A percentile compares a stretch with the other conserved stretches of the same genome.
These are phyloP conservation scores for Sideroxylon spinosum DNA, from an alignment of 179 eudicot species.

Conservation along the genomic window DNA sequence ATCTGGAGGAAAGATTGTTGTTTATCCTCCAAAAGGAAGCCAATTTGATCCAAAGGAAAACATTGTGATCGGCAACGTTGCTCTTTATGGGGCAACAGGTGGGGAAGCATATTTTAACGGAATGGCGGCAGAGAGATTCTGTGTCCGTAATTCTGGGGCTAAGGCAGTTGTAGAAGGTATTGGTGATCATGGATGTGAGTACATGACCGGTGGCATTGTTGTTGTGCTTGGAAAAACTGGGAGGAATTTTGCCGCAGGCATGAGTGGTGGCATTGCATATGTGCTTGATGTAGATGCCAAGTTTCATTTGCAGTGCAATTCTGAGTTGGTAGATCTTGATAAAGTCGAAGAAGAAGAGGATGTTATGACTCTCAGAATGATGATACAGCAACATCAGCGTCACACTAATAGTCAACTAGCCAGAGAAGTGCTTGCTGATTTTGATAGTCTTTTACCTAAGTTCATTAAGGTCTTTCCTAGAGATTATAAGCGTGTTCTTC, in stretches of 20 bases:
- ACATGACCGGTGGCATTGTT: conserved; percentile 97
- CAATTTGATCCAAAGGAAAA: conserved; percentile 96
- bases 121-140: conserved; percentile 98
- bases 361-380: conserved; percentile 71
- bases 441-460: conserved; percentile 66
- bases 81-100: conserved; percentile 82
- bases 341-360: conserved; percentile 87
- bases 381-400: conserved; percentile 98
- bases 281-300: conserved; percentile 73
- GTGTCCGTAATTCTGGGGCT: conserved; percentile 95
- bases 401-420: conserved; percentile 86
- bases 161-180: conserved; percentile 97
- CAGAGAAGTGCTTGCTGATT: conserved; percentile 73
- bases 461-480: conserved; percentile 95
- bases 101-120: conserved; percentile 99
- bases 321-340: conserved; percentile 92
- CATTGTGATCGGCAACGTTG: conserved; percentile 95
- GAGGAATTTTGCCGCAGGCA: conserved; percentile 97
- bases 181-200: conserved; percentile 99
- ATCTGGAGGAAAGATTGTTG: conserved; percentile 91
- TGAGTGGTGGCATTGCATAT: conserved; percentile 99
- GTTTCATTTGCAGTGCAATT: conserved; percentile 66
- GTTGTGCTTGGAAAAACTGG: conserved; percentile 94
- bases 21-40: conserved; percentile 86
- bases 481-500: conserved; percentile 82